Evolutionary conservation across 768 basidiomycete genomes (phyloP).

Genomic region (Suillus cothurnatus): DNA sequence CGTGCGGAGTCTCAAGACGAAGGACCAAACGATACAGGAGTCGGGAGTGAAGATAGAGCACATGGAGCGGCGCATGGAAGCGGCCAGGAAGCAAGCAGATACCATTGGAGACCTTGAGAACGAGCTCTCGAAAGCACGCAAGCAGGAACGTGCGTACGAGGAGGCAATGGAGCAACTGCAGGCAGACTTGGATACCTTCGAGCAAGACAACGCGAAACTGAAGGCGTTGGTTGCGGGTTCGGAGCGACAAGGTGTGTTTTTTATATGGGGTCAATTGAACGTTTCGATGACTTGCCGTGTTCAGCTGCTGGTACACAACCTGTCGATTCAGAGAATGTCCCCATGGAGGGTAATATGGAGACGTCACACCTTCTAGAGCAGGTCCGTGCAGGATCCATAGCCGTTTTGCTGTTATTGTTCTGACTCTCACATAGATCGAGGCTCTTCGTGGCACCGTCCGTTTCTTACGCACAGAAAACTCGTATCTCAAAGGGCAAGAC

Average conservation of each 20-base stretch:
- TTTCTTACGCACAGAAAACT: slow-evolving; percentile 92
- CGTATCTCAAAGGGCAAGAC: slow-evolving; percentile 91
- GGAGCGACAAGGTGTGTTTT: slow-evolving; percentile 67
- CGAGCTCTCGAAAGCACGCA: slow-evolving; percentile 77
- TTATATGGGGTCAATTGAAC: slow-evolving; percentile 1
- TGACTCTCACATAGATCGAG: slow-evolving; percentile 62
- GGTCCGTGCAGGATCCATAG: slow-evolving; percentile 41
- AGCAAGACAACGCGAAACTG: slow-evolving; percentile 86
- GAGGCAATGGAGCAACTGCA: slow-evolving; percentile 95
- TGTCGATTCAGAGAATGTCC: slow-evolving; percentile 59
- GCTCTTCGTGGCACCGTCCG: slow-evolving; percentile 89
- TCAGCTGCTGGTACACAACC: slow-evolving; percentile 50
- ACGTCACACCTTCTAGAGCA: slow-evolving; percentile 89
- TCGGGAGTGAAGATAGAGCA: slow-evolving; percentile 89
- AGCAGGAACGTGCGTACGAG: slow-evolving; percentile 88
- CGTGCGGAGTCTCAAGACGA: slow-evolving; percentile 78
- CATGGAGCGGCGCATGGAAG: slow-evolving; percentile 92
- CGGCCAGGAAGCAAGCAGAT: slow-evolving; percentile 89
- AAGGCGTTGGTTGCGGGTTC: slow-evolving; percentile 66
- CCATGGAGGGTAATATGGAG: slow-evolving; percentile 81
- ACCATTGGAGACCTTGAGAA: slow-evolving; percentile 77
- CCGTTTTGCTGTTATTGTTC: slow-evolving; percentile 5
- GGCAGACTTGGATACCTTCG: slow-evolving; percentile 81
- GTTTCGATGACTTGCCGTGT: not conserved
- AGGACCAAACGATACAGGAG: slow-evolving; percentile 92